Evolutionary conservation across 352 stramenopile species (phyloP), one percentile per base, ranked within the genome.

Genomic region (Globisporangium rhizosaccharum): DNA sequence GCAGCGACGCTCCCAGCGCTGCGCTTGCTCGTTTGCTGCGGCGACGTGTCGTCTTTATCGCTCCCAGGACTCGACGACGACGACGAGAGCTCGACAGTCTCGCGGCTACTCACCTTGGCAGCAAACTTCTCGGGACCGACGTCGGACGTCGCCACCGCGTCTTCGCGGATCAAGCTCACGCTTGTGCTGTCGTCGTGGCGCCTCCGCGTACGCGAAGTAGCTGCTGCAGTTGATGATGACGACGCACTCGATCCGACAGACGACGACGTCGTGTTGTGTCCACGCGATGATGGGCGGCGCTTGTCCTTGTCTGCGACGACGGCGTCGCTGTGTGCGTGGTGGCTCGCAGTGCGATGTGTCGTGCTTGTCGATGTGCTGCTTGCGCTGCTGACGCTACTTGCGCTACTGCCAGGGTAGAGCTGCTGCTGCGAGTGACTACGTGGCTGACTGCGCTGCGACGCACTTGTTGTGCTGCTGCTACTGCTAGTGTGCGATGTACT

Each of bases 91-190:
- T 79, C 65, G 47, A 71, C 51, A 7, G 59, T 36, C 3, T 62
- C 52, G n/a, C 63, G 62, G 9, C 59, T 54, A 2, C 71, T 55
- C 11, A 79, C 66, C 33, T 82, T 82, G 36, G 67, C 62, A 18
- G 66, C 71, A 51, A 79, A 82, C 23, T 77, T 76, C 59, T 79
- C 71, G 0, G 71, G 71, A 2, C 73, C 71, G 50, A 78, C 71
- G 37, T 79, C 71, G 20, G 28, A 11, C 17, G 41, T 44, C 36
- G 51, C 49, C 0, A 53, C 23, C 0, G 51, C 25, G 55, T 61
- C 53, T 11, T 66, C 54, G 11, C 53, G 60, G 39, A 57, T 65
- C 30, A 41, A 53, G 14, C 46, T 39, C 5, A 51, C 48, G 30
- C 45, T 52, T 18, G 15, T 47, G 28, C 47, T 57, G 26, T 49